These are phyloP conservation scores for Xeromyces bisporus DNA, from an alignment of 495 filamentous ascomycete genomes.

Conservation along the genomic window DNA sequence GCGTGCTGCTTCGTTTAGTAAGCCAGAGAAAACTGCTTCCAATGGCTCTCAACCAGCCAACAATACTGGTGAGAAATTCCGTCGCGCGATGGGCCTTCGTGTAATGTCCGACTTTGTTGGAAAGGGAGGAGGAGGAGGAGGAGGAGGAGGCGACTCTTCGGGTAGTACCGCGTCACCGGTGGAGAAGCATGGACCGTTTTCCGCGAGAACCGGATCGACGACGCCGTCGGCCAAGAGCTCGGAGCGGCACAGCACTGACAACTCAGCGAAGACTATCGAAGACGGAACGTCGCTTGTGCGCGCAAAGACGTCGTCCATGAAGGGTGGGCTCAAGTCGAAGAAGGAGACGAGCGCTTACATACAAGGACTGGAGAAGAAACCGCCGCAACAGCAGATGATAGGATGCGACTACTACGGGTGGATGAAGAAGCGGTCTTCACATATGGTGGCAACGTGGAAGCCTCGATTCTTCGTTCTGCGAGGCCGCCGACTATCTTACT, in stretches of 20 bases:
- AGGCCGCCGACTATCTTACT: slow-evolving; percentile 84
- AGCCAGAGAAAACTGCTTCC: slow-evolving; percentile 29
- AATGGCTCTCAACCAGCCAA: slow-evolving; percentile 29
- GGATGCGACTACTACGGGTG: slow-evolving; percentile 89
- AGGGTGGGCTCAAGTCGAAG: slow-evolving; percentile 49
- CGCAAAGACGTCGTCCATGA: slow-evolving; percentile 17
- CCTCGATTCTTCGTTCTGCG: slow-evolving; percentile 83
- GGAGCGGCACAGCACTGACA: slow-evolving; percentile 50
- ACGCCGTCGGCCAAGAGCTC: slow-evolving; percentile 71
- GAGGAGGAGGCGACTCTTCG: slow-evolving; percentile 16
- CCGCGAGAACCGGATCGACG: slow-evolving; percentile 64
- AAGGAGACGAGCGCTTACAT: slow-evolving; percentile 90
- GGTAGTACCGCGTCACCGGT: slow-evolving; percentile 34
- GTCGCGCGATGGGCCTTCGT: slow-evolving; percentile 46
- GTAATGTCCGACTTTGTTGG: slow-evolving; percentile 57
- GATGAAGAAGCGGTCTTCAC: slow-evolving; percentile 98
- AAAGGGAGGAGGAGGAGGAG: too few relatives aligned
- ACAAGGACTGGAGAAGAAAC: slow-evolving; percentile 66
- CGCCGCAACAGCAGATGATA: slow-evolving; percentile 67
- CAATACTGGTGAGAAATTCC: slow-evolving; percentile 30
- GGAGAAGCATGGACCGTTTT: slow-evolving; percentile 51
- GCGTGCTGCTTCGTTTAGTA: slow-evolving; percentile 26
- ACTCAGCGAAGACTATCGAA: slow-evolving; percentile 46
- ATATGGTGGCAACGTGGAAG: slow-evolving; percentile 95
- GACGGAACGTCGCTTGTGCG: slow-evolving; percentile 30